Conservation (phyloP, 1,284 basidiomycete genomes). For the Schizophyllum commune region DNA sequence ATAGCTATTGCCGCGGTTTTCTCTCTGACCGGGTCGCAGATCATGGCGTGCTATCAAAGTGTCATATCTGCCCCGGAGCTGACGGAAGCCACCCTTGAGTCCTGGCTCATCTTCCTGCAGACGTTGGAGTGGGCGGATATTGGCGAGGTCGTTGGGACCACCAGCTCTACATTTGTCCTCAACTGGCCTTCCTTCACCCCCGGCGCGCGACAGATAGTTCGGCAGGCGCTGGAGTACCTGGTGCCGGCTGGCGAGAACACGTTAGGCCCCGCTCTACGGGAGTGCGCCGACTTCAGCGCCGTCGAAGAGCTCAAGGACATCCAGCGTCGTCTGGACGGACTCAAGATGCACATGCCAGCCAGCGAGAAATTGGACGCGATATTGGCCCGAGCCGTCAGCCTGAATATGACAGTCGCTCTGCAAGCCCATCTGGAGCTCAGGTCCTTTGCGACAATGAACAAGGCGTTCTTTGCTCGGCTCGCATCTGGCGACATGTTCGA, state of each 20-base stretch:
- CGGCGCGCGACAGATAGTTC: conserved; percentile 48
- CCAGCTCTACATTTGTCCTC: conserved; percentile 78
- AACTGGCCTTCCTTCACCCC: conserved; percentile 67
- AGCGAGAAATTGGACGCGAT: conserved; percentile 60
- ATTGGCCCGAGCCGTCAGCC: conserved; percentile 68
- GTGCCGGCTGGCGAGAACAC: conserved; percentile 56
- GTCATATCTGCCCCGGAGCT: conserved; percentile 71
- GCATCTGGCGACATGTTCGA: conserved; percentile 86
- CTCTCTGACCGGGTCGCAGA: conserved; percentile 36
- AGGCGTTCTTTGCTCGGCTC: conserved; percentile 50
- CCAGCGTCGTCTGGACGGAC: conserved; percentile 36
- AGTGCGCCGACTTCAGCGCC: conserved; percentile 70
- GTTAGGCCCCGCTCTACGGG: conserved; percentile 57
- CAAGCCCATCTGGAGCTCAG: conserved; percentile 79
- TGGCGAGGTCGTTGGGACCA: conserved; percentile 82
- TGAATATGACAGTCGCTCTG: conserved; percentile 76
- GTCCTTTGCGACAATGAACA: conserved; percentile 47
- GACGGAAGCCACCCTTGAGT: conserved; percentile 71
- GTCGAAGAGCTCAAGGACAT: conserved; percentile 61
- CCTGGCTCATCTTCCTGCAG: conserved; percentile 78
- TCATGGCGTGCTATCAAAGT: conserved; percentile 96
- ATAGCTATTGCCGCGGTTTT: no score
- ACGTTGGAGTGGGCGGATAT: conserved; percentile 68
- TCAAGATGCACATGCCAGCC: conserved; percentile 46
- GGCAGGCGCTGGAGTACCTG: conserved; percentile 61